These are phyloP conservation scores for Piper betle DNA, from an alignment of 164 flowering plant genomes.

Conservation along the genomic window DNA sequence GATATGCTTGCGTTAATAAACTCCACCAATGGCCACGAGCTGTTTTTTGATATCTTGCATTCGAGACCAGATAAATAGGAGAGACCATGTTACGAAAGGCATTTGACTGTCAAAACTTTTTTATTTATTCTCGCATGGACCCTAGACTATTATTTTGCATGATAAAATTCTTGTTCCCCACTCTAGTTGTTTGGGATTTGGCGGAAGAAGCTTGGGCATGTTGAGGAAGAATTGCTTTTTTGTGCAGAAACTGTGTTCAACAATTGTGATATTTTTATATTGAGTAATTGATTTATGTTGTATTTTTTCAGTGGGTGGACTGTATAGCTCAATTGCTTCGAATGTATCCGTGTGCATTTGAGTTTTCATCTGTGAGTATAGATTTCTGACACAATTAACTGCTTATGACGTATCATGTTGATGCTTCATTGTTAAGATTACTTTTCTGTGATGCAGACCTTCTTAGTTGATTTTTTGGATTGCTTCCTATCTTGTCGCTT, in stretches of 20 bases:
- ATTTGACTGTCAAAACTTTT: no score
- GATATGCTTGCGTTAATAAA: no score
- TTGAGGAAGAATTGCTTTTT: background rate
- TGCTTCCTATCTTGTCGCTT: slow-evolving; percentile 86
- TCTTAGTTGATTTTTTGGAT: slow-evolving; percentile 86
- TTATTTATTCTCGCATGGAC: no score
- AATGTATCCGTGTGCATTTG: slow-evolving; percentile 97
- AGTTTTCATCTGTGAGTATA: slow-evolving; percentile 72
- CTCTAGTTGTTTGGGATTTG: no score
- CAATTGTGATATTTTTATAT: slow-evolving; percentile 3
- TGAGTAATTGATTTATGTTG: slow-evolving; percentile 2
- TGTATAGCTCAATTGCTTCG: slow-evolving; percentile 91
- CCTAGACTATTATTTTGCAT: no score
- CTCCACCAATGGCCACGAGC: no score
- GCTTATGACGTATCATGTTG: background rate
- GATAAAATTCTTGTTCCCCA: no score
- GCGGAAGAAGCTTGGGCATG: no score
- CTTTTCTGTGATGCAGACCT: slow-evolving; percentile 36
- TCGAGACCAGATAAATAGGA: no score
- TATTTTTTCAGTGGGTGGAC: slow-evolving; percentile 78
- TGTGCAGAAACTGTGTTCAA: background rate
- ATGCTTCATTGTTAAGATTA: slow-evolving; percentile 2
- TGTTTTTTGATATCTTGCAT: no score
- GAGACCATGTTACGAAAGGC: no score
- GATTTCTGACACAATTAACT: background rate